These are phyloP conservation scores for Yarrowia osloensis DNA, from an alignment of 805 yeast genomes.

Conservation along the genomic window DNA sequence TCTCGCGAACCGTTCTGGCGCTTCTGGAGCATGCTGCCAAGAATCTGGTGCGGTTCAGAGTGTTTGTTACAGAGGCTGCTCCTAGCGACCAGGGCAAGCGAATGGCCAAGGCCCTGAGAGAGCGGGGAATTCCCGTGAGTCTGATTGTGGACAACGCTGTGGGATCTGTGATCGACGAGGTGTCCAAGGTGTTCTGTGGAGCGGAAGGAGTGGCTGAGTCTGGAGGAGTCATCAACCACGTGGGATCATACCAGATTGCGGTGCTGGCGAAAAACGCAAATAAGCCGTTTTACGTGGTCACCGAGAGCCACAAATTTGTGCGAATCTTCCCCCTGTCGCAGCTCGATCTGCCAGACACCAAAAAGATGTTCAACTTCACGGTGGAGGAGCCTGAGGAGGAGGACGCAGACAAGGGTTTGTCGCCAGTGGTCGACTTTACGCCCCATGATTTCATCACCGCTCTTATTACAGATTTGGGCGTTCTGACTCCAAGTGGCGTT, in stretches of 20 bases:
- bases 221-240: slow-evolving; percentile 91
- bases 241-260: slow-evolving; percentile 94
- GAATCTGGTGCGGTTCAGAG: slow-evolving; percentile 80
- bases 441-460: slow-evolving; percentile 96
- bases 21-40: slow-evolving; percentile 73
- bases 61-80: slow-evolving; percentile 89
- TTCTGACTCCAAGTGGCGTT: slow-evolving; percentile 94
- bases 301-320: slow-evolving; percentile 94
- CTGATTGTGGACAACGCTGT: slow-evolving; percentile 91
- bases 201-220: slow-evolving; percentile 99
- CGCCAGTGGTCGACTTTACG: slow-evolving; percentile 83
- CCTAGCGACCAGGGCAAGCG: slow-evolving; percentile 74
- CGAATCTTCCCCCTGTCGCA: slow-evolving; percentile 94
- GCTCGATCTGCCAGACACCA: slow-evolving; percentile 73
- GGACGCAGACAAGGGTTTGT: slow-evolving; percentile 45
- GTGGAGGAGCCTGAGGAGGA: slow-evolving; percentile 35
- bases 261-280: slow-evolving; percentile 86
- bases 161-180: slow-evolving; percentile 86
- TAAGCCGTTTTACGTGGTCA: slow-evolving; percentile 90
- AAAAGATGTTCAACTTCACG: slow-evolving; percentile 52
- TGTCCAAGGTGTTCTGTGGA: slow-evolving; percentile 92
- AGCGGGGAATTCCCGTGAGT: slow-evolving; percentile 79
- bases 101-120: slow-evolving; percentile 68
- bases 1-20: slow-evolving; percentile 84
- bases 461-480: slow-evolving; percentile 93